phyloP scores from a whole-genome alignment of 352 stramenopile species.

The Phytophthora palmivora region DNA sequence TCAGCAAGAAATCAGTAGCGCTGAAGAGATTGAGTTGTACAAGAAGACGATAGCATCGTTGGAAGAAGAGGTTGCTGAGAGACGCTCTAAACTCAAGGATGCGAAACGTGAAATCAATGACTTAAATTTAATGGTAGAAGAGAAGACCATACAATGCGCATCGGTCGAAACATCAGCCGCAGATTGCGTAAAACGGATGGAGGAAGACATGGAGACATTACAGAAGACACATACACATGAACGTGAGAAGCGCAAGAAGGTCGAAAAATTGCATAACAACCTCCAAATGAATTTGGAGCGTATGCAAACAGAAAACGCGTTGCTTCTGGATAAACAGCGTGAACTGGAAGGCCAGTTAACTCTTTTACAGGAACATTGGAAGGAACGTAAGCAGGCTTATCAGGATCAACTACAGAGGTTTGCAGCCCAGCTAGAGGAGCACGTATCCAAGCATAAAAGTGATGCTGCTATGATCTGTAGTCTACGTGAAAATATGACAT shows the following conservation, averaged over 20 bases:
- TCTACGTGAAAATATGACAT: constrained; percentile 44
- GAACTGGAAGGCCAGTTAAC: constrained; percentile 44
- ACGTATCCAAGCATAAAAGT: constrained; percentile 38
- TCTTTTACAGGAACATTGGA: constrained; percentile 52
- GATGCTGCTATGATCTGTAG: constrained; percentile 49
- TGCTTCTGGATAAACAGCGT: constrained; percentile 44
- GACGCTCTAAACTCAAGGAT: constrained; percentile 42
- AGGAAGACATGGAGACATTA: constrained; percentile 30
- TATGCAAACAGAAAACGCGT: constrained; percentile 36
- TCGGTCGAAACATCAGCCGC: constrained; percentile 54
- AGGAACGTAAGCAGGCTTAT: constrained; percentile 55
- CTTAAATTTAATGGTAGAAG: constrained; percentile 37
- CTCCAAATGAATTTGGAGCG: constrained; percentile 49
- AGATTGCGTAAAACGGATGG: constrained; percentile 55
- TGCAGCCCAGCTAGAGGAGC: constrained; percentile 44
- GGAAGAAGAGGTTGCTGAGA: constrained; percentile 41
- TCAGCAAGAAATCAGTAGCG: constrained; percentile 40
- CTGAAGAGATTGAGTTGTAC: constrained; percentile 49
- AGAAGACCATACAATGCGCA: constrained; percentile 51
- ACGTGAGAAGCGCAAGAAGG: constrained; percentile 58
- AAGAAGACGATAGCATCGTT: constrained; percentile 43
- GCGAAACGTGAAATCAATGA: constrained; percentile 42
- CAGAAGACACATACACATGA: constrained; percentile 52
- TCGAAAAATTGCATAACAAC: constrained; percentile 41
- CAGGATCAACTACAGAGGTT: constrained; percentile 48